Conservation (phyloP, 139 green algal genomes). For the Chlamydomonas sp. region DNA sequence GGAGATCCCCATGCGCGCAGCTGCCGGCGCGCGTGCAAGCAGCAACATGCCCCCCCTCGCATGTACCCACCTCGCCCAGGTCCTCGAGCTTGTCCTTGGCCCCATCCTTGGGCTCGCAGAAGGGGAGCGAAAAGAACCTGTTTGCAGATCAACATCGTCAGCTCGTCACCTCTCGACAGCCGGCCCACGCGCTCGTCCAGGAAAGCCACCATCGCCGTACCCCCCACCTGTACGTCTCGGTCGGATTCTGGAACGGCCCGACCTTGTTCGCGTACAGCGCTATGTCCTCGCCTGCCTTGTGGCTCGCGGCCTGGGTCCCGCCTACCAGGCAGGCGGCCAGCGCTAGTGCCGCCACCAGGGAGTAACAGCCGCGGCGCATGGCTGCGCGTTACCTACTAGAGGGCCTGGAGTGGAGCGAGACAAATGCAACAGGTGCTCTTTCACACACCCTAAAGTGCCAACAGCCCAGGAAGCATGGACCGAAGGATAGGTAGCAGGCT, state of each 20-base stretch:
- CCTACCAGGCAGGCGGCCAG: too few relatives aligned
- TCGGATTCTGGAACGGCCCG: slow-evolving; percentile 67
- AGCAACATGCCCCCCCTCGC: slow-evolving; percentile 1
- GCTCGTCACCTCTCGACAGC: slow-evolving; percentile 5
- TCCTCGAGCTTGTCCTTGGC: slow-evolving; percentile 78
- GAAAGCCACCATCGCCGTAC: neutral
- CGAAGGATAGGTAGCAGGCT: too few relatives aligned
- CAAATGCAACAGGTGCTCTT: too few relatives aligned
- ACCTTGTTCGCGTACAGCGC: slow-evolving; percentile 66
- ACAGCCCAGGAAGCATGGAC: too few relatives aligned
- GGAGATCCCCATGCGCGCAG: neutral
- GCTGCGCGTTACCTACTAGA: too few relatives aligned
- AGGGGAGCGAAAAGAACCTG: slow-evolving; percentile 44
- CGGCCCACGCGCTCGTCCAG: neutral
- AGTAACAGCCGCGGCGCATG: too few relatives aligned
- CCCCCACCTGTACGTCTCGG: slow-evolving; percentile 32
- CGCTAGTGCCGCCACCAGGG: too few relatives aligned
- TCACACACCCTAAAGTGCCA: too few relatives aligned
- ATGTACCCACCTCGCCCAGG: slow-evolving; percentile 69
- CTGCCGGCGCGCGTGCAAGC: neutral
- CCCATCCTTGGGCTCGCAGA: slow-evolving; percentile 73
- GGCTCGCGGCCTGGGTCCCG: too few relatives aligned
- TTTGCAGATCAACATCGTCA: slow-evolving; percentile 2
- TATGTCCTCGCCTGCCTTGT: slow-evolving; percentile 41
- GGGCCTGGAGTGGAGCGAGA: too few relatives aligned